Evolutionary conservation across 2,329 filamentous ascomycete genomes (phyloP).

Genomic region (Aphanocladium album): DNA sequence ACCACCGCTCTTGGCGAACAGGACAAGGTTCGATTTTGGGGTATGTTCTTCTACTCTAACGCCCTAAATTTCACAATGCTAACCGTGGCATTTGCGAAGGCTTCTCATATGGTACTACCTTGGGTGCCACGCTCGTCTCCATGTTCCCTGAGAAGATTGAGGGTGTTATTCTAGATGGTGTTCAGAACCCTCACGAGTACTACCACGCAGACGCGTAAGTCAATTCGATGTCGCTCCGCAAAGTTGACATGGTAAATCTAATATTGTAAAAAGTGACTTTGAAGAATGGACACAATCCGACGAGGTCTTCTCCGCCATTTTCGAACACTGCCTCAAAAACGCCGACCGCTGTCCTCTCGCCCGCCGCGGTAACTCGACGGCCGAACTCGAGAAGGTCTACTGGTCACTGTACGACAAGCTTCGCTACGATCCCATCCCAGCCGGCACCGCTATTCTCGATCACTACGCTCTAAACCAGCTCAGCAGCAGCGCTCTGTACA

Average conservation of each 20-base stretch:
- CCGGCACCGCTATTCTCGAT: conserved; percentile 20
- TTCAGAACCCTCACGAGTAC: conserved; percentile 28
- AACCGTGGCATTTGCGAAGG: background rate
- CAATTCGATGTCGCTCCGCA: too few species aligned
- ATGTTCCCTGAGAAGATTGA: conserved; percentile 39
- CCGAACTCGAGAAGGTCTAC: conserved; percentile 31
- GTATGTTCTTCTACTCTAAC: conserved; percentile 15
- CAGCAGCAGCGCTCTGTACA: conserved; percentile 19
- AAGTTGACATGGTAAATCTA: background rate
- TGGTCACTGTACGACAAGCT: conserved; percentile 24
- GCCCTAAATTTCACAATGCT: background rate
- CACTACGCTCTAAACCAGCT: conserved; percentile 20
- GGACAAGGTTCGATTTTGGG: conserved; percentile 27
- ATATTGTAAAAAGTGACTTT: conserved; percentile 16
- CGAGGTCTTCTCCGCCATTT: conserved; percentile 24
- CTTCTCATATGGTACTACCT: conserved; percentile 35
- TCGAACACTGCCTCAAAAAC: conserved; percentile 22
- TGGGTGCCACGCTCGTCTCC: conserved; percentile 34
- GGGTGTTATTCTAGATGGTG: conserved; percentile 33
- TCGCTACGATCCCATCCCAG: conserved; percentile 23
- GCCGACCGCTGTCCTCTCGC: conserved; percentile 25
- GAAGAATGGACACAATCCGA: conserved; percentile 24
- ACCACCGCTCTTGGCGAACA: conserved; percentile 30
- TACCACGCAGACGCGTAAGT: conserved; percentile 22
- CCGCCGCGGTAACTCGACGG: conserved; percentile 23